These are phyloP conservation scores for Tylopilus rubrobrunneus DNA, from an alignment of 768 basidiomycete species.

Conservation along the genomic window DNA sequence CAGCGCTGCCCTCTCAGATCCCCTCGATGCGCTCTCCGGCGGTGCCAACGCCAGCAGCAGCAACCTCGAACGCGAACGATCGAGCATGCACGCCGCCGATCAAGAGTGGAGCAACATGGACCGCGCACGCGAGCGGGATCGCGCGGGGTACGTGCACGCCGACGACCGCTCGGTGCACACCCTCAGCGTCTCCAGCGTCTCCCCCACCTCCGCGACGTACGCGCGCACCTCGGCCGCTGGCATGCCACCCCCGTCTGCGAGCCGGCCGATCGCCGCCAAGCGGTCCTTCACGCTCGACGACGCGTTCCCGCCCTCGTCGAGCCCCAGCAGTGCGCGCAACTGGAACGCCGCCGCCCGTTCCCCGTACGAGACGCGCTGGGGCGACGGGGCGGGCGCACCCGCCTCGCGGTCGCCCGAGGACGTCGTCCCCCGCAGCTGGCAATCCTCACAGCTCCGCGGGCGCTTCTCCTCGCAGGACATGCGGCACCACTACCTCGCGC, in stretches of 20 bases:
- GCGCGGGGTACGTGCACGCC: slow-evolving; percentile 14
- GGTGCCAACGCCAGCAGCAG: neutral
- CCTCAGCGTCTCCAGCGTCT: slow-evolving; percentile 1
- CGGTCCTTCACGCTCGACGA: slow-evolving; percentile 28
- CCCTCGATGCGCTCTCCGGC: slow-evolving; percentile 16
- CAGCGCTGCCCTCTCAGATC: slow-evolving; percentile 35
- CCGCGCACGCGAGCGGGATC: slow-evolving; percentile 23
- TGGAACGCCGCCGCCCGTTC: slow-evolving; percentile 22
- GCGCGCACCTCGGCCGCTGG: slow-evolving; percentile 12
- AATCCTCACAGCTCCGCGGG: slow-evolving; percentile 23
- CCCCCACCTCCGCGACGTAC: slow-evolving; percentile 16
- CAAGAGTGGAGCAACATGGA: slow-evolving; percentile 28
- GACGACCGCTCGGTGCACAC: slow-evolving; percentile 24
- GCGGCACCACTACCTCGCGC: slow-evolving; percentile 15
- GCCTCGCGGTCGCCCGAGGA: slow-evolving; percentile 31
- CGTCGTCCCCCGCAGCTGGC: slow-evolving; percentile 25
- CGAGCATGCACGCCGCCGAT: slow-evolving; percentile 24
- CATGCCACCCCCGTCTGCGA: slow-evolving; percentile 27
- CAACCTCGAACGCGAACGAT: slow-evolving; percentile 22
- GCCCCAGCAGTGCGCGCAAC: slow-evolving; percentile 14
- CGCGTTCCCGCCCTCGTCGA: slow-evolving; percentile 17
- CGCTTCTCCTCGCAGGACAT: slow-evolving; percentile 32
- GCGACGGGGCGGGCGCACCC: neutral
- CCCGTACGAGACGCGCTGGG: slow-evolving; percentile 28
- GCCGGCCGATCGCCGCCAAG: slow-evolving; percentile 30